These are phyloP conservation scores for Alternaria ethzedia DNA, from an alignment of 2,329 filamentous ascomycete species.

Conservation along the genomic window DNA sequence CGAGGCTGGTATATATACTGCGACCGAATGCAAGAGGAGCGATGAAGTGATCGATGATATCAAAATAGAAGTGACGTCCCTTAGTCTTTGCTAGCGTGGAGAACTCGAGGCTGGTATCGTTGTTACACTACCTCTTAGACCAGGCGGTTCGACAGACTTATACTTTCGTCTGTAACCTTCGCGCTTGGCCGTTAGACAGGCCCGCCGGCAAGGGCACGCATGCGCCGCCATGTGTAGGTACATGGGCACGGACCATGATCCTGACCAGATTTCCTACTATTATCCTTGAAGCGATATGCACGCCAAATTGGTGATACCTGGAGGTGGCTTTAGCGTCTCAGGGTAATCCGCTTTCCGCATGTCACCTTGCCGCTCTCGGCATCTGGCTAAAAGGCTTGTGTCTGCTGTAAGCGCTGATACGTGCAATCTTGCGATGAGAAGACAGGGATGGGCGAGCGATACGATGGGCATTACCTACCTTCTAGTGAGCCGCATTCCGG, in stretches of 20 bases:
- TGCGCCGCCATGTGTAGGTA: slow-evolving; percentile 41
- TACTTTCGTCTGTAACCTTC: slow-evolving; percentile 32
- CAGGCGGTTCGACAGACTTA: slow-evolving; percentile 35
- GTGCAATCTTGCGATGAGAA: slow-evolving; percentile 25
- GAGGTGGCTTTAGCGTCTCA: slow-evolving; percentile 36
- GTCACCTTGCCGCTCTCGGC: slow-evolving; percentile 30
- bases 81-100: slow-evolving; percentile 2
- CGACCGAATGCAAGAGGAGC: not conserved
- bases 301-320: slow-evolving; percentile 40
- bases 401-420: slow-evolving; percentile 38
- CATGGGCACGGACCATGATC: slow-evolving; percentile 28
- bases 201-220: slow-evolving; percentile 31
- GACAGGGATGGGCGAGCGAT: slow-evolving; percentile 25
- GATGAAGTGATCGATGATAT: not conserved
- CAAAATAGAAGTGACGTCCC: not conserved
- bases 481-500: slow-evolving; percentile 39
- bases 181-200: slow-evolving; percentile 36
- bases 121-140: slow-evolving; percentile 17
- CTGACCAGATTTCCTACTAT: slow-evolving; percentile 20
- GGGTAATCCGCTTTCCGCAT: slow-evolving; percentile 26
- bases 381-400: slow-evolving; percentile 35
- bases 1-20: not conserved
- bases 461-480: slow-evolving; percentile 21
- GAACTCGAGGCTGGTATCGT: slow-evolving; percentile 24
- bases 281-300: slow-evolving; percentile 38